These are phyloP conservation scores for Amniculicola lignicola DNA, from an alignment of 495 filamentous ascomycete genomes.

Conservation along the genomic window DNA sequence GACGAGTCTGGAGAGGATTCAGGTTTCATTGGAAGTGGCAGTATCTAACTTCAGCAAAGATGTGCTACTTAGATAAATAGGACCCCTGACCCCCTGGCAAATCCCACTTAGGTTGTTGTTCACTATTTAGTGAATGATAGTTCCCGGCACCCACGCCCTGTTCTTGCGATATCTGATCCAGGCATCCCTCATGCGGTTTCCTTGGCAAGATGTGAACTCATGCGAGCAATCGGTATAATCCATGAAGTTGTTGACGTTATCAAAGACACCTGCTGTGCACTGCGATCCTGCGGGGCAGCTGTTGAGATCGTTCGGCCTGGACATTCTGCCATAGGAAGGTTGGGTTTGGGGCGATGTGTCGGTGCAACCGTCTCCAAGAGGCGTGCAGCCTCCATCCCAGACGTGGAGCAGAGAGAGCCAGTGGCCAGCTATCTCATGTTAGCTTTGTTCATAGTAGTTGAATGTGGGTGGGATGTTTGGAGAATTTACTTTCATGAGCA, in stretches of 20 bases:
- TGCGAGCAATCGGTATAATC: conserved; percentile 28
- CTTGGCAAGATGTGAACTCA: conserved; percentile 30
- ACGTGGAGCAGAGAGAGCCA: conserved; percentile 59
- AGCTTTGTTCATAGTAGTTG: background rate
- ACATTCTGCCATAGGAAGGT: conserved; percentile 45
- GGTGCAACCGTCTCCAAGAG: conserved; percentile 50
- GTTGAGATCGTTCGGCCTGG: conserved; percentile 21
- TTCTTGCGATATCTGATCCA: conserved; percentile 2
- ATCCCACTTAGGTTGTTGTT: too few species aligned
- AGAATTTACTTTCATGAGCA: conserved; percentile 17
- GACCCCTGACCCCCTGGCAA: too few species aligned
- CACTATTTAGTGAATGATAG: too few species aligned
- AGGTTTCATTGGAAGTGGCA: too few species aligned
- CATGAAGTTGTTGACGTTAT: conserved; percentile 51
- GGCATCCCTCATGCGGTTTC: conserved; percentile 14
- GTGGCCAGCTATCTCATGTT: conserved; percentile 53
- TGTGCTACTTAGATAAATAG: too few species aligned
- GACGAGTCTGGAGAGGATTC: too few species aligned
- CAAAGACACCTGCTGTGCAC: conserved; percentile 47
- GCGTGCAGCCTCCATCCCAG: conserved; percentile 49
- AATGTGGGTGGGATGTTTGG: background rate
- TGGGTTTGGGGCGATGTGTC: conserved; percentile 53
- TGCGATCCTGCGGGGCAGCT: conserved; percentile 51
- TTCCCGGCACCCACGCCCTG: too few species aligned
- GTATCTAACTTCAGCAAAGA: too few species aligned